Base-by-base conservation (phyloP, 1,284 basidiomycete genomes). In the Rhodotorula sp. region DNA sequence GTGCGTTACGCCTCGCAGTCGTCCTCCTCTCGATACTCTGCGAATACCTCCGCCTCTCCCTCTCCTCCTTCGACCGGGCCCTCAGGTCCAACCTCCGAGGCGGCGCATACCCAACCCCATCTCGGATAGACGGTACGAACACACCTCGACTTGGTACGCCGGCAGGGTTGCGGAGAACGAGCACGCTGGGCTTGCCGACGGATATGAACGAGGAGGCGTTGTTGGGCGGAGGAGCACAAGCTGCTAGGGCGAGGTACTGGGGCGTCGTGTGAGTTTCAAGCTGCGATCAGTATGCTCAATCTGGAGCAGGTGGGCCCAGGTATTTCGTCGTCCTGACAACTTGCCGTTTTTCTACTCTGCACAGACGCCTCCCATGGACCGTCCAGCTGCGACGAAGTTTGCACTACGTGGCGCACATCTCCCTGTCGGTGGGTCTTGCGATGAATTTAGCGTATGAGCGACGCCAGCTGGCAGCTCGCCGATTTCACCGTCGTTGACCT, bases 201-300 rank as follows among this genome's bases (percentile, higher is more conserved):
- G 59, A 71, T 13, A 30, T 47, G 20, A 30, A 51, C 20, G 70
- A 72, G 17, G 66, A 66, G 57, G 44, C 55, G 30, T 22, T 67
- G 30, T 46, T 67, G 2, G 55, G 46, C 2, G 66, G 47, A 5
- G 53, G 53, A 24, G 20, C 44, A 19, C 29, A n/a, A 15, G 8
- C 13, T 17, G 24, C 49, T 19, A 27, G 55, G 17, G 46, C 32
- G 24, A 36, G 67, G 47, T 39, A 52, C 17, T 73, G 54, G 48
- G 70, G 72, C 17, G 51, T 68, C 11, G 62, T 74, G 64, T 71
- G 46, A 44, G 66, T 58, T n/a, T n/a, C n/a, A n/a, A n/a, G n/a
- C n/a, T n/a, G n/a, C n/a, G n/a, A n/a, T n/a, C n/a, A n/a, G n/a
- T n/a, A n/a, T n/a, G n/a, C n/a, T n/a, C n/a, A n/a, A n/a, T n/a